Evolutionary conservation across 139 green algal genomes (phyloP), one percentile per base, ranked within the genome.

Genomic region (Chlorella sp.): DNA sequence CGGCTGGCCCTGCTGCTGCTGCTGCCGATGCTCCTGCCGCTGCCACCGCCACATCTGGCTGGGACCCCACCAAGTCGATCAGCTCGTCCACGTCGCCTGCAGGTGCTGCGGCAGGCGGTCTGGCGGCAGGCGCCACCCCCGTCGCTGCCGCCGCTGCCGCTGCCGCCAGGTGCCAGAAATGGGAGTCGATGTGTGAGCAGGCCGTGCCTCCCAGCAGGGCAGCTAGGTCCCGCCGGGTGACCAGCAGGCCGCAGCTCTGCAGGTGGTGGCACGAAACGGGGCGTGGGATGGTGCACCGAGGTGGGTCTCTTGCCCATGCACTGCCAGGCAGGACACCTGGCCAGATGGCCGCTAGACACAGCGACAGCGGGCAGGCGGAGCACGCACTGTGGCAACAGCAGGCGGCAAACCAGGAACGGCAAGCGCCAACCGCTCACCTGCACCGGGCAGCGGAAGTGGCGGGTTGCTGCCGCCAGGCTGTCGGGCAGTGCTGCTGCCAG

Each of bases 391-490:
- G 1, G 38, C 24, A 24, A 34, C 34, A 32, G 9, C 34, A 19
- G 3, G 11, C 7, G 40, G 4, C n/a, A 73, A 22, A 38, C 28
- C 24, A 17, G 79, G 30, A 2, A 30, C 0, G 60, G n/a, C n/a
- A 43, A 48, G 38, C 60, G 26, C 3, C 2, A 34, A 26, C 34
- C 38, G 44, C 74, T 62, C 16, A 65, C 62, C 65, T 48, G 16
- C 3, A 62, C 56, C 9, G 82, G 70, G 82, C 82, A 86, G 38
- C 43, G 22, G 34, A 86, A 82, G 74, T 82, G 82, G 70, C 82
- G 22, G 1, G 11, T 46, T 0, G 68, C 32, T 0, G 43, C 36
- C 4, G 60, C 20, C 43, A 86, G 70, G 46, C 44, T n/a, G 1
- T 16, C 17, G 0, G 82, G 60, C 77, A 76, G 48, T 70, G 44